Evolutionary conservation across 257 asterid species (phyloP), one percentile per base, ranked within the genome.

Genomic region (Leonotis leonurus): DNA sequence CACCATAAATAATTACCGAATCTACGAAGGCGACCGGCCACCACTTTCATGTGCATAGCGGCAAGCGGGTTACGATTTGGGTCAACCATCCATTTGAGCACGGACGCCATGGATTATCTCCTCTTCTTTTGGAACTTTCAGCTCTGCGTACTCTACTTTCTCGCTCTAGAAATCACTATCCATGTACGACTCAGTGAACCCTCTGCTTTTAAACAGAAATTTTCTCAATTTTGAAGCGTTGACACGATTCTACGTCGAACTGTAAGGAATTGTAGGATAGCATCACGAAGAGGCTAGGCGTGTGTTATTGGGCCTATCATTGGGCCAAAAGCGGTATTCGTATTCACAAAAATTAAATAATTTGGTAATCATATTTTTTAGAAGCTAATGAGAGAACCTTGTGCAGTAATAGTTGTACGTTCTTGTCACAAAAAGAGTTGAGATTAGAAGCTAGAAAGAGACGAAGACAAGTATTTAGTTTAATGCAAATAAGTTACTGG

Each of bases 41-140:
- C 35, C 56, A 83, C 18, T 71, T 77, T 89, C 86, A 63, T 84
- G 70, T 89, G 97, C 33, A 80, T 25, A 43, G 84, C 84, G 17
- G 97, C 97, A 30, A 89, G 81, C 2, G 88, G 92, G 65, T 89
- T 89, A 77, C 80, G 84, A 45, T 62, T 77, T 14, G 96, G 96
- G 64, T 89, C 96, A 30, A 82, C 79, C 8, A 89, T 72, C 95
- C 93, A 86, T 35, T 75, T 78, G 9, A 75, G 10, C 2, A 86
- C 55, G 26, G 75, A 64, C 32, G 83, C 77, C 77, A 83, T 84
- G 77, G 48, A 22, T 1, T 14, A 18, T 33, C 48, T 40, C 45
- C 39, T 33, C 39, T 33, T 12, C 22, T 41, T 37, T 46, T 17
- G 0, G 58, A 24, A 35, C 50, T 27, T 10, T n/a, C 58, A 37